A percentile compares a stretch with the other conserved stretches of the same genome.
These are phyloP conservation scores for Geoglossum glabrum DNA, from an alignment of 495 filamentous ascomycete genomes.

Conservation along the genomic window DNA sequence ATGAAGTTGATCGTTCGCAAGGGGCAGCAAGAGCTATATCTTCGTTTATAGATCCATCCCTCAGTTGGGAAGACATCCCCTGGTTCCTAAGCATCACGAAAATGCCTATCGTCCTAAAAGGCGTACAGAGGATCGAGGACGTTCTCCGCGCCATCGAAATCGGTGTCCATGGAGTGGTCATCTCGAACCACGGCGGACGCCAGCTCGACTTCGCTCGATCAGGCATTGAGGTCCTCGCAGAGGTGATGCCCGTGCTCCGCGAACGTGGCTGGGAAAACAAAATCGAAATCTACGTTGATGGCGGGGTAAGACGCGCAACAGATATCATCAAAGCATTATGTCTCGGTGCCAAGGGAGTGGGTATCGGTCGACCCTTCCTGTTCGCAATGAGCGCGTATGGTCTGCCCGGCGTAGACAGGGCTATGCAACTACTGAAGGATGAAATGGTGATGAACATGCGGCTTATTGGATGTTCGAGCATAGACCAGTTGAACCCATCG, in stretches of 20 bases:
- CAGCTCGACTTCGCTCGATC: conserved; percentile 86
- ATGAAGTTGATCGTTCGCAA: conserved; percentile 61
- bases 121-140: conserved; percentile 89
- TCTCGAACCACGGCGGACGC: conserved; percentile 94
- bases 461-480: conserved; percentile 52
- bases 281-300: conserved; percentile 84
- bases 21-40: conserved; percentile 86
- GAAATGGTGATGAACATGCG: conserved; percentile 99
- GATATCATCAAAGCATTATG: conserved; percentile 95
- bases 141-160: conserved; percentile 65
- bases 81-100: conserved; percentile 85
- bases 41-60: conserved; percentile 79
- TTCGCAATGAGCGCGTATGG: conserved; percentile 95
- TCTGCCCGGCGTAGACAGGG: conserved; percentile 64
- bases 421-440: conserved; percentile 89
- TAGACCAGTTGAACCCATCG: conserved; percentile 60
- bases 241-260: conserved; percentile 87
- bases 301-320: conserved; percentile 72
- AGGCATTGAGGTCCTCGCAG: conserved; percentile 81
- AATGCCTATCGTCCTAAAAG: conserved; percentile 95
- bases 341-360: conserved; percentile 78
- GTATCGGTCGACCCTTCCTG: conserved; percentile 85
- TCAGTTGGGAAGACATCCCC: conserved; percentile 85
- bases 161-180: conserved; percentile 79
- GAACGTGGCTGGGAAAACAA: conserved; percentile 61